Base-by-base conservation (phyloP, 2,329 filamentous ascomycete genomes). In the Phoma sp. region DNA sequence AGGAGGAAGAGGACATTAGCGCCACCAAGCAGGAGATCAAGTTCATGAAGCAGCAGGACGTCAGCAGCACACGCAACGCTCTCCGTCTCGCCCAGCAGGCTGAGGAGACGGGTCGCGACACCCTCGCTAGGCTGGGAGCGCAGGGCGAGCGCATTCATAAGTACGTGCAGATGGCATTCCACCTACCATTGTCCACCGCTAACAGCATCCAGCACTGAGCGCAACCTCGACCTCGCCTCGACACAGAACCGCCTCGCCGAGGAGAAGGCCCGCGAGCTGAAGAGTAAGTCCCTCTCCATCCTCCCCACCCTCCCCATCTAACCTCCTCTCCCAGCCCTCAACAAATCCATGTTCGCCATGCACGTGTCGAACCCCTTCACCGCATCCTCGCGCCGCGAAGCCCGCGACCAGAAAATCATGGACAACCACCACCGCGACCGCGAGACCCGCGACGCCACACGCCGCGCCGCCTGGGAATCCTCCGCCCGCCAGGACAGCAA, bases 291-390 rank as follows among this genome's bases (percentile, higher is more conserved):
- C 7, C 4, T 8, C 2, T 7, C 5, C 8, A 18, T 2, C 13
- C 29, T n/a, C 27, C 55, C 33, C 51, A 29, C 11, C 9, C 13
- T 4, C 3, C 10, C 22, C 7, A 32, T 7, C 45, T 52, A 27
- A 52, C 45, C 8, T 7, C 7, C 14, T 7, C 32, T n/a, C 32
- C 4, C 47, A 67, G 64, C 85, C 1, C 80, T 96, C 44, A 96
- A 97, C 75, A 82, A 89, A 59, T 92, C 88, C 78, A 96, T 97
- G 91, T 96, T 96, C 69, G 89, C 90, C 4, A 84, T 93, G 22
- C 89, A 92, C 67, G 87, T 93, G 18, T 54, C 60, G 36, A 71
- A 68, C 58, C 78, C 78, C 4, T 80, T 96, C 71, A 95, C 90
- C 0, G 86, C 85, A 11, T 86, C 84, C 58, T 68, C 65, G 7